Evolutionary conservation across 768 basidiomycete genomes (phyloP).

Genomic region (Termitomyces sp.): DNA sequence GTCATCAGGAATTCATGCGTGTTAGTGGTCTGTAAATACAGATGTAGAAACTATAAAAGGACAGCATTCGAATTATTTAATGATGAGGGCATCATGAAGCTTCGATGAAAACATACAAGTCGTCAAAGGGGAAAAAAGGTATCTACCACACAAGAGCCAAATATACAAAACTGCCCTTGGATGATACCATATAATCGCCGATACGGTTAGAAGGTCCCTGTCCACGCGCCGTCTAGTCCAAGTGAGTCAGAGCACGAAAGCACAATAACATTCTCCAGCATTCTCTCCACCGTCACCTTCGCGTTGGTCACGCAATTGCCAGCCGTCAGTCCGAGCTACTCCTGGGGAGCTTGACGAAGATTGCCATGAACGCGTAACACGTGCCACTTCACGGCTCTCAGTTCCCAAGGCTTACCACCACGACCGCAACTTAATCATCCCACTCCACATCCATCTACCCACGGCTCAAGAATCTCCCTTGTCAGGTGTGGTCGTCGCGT

Average conservation of each 20-base stretch:
- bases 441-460: neutral
- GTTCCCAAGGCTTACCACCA: neutral
- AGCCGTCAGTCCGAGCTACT: neutral
- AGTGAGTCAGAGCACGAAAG: constrained; percentile 5
- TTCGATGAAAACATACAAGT: too few relatives aligned
- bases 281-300: neutral
- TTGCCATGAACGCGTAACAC: neutral
- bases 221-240: neutral
- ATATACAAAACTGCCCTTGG: neutral
- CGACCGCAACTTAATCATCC: neutral
- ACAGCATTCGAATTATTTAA: neutral
- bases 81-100: too few relatives aligned
- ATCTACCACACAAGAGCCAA: constrained; percentile 1
- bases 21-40: too few relatives aligned
- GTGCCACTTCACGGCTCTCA: neutral
- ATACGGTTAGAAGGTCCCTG: constrained; percentile 2
- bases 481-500: constrained; percentile 4
- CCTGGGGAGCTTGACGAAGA: neutral
- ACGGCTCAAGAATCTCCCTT: neutral
- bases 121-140: neutral
- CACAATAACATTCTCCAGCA: neutral
- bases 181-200: neutral
- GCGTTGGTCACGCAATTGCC: neutral
- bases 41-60: neutral
- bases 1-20: neutral